These are phyloP conservation scores for Rosa chinensis DNA, from an alignment of 306 rosid genomes.

Conservation along the genomic window DNA sequence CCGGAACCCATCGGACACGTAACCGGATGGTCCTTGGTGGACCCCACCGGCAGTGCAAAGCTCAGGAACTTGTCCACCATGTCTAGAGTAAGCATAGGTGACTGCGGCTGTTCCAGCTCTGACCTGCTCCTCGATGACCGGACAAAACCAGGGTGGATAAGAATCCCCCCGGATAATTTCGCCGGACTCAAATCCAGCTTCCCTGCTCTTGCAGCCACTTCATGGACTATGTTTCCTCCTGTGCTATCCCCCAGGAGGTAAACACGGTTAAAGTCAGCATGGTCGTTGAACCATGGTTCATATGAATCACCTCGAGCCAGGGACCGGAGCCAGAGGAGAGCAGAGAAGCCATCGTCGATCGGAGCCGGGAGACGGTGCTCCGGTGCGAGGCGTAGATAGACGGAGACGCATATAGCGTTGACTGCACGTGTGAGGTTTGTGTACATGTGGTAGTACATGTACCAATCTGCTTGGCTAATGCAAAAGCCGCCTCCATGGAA, in stretches of 20 bases:
- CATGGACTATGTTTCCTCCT: conserved; percentile 60
- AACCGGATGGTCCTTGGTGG: conserved; percentile 60
- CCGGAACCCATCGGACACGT: conserved; percentile 66
- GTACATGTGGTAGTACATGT: too few species aligned
- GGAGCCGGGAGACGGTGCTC: too few species aligned
- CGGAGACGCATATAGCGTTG: too few species aligned
- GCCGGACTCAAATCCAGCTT: conserved; percentile 34
- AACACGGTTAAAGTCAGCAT: conserved; percentile 48
- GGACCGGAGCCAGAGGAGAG: too few species aligned
- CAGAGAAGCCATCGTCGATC: too few species aligned
- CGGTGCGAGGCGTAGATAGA: too few species aligned
- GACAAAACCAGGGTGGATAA: conserved; percentile 60
- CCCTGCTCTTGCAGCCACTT: conserved; percentile 44
- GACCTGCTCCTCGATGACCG: conserved; percentile 55
- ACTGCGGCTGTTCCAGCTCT: conserved; percentile 51
- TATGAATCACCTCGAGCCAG: too few species aligned
- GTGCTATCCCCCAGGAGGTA: conserved; percentile 81
- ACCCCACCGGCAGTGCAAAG: conserved; percentile 47
- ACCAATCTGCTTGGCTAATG: too few species aligned
- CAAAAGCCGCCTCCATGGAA: too few species aligned
- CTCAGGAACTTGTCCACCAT: too few species aligned
- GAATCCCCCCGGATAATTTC: conserved; percentile 50
- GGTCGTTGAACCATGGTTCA: neutral
- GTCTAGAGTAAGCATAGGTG: conserved; percentile 36
- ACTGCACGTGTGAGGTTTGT: too few species aligned